Evolutionary conservation across 2,329 filamentous ascomycete genomes (phyloP).

Genomic region (Monilinia polystroma): DNA sequence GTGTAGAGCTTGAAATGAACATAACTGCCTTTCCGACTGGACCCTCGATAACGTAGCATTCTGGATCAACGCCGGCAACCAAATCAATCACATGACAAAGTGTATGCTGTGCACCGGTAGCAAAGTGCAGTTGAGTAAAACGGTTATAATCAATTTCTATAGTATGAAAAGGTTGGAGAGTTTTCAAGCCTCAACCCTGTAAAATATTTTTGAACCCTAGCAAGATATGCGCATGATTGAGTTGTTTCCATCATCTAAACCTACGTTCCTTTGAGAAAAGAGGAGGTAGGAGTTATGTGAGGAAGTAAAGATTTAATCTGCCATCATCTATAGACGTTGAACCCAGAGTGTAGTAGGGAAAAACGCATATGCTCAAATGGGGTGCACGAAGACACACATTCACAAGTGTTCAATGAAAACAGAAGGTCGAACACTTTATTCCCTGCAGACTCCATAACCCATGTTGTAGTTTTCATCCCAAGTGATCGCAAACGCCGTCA

Average conservation of each 20-base stretch:
- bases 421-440: slow-evolving; percentile 21
- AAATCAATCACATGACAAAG: background rate
- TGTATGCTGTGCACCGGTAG: background rate
- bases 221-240: background rate
- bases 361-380: slow-evolving; percentile 43
- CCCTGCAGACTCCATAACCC: slow-evolving; percentile 16
- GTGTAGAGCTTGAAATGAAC: background rate
- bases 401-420: slow-evolving; percentile 2
- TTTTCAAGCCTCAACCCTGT: background rate
- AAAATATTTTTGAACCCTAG: background rate
- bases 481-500: background rate
- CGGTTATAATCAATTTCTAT: background rate
- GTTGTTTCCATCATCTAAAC: slow-evolving; percentile 33
- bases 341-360: slow-evolving; percentile 37
- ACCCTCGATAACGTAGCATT: background rate
- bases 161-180: background rate
- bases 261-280: slow-evolving; percentile 29
- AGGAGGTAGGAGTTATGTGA: slow-evolving; percentile 32
- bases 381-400: slow-evolving; percentile 19
- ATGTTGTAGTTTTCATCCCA: slow-evolving; percentile 1
- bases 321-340: slow-evolving; percentile 42
- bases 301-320: slow-evolving; percentile 35
- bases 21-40: background rate
- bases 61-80: background rate
- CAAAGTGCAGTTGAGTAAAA: background rate